Evolutionary conservation across 1,139 yeast species (phyloP), one percentile per base, ranked within the genome.

Genomic region (Spencermartinsiella ligniputridi): DNA sequence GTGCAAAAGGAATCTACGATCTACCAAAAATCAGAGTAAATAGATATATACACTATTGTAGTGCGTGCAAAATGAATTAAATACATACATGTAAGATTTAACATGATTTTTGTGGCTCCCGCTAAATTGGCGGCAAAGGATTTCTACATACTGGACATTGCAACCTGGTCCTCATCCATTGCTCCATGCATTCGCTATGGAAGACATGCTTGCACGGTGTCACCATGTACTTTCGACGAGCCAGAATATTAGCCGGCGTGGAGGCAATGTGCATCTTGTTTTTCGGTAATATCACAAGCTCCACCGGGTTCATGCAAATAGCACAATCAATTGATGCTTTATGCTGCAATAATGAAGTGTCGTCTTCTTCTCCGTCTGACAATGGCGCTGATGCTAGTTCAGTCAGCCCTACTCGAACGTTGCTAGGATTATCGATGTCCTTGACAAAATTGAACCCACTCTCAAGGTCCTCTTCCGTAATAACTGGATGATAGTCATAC

Each of bases 131-230:
- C 1, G 97, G 97, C 39, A 90, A 69, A 20, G 88, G 79, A 50
- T 80, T 80, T 56, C 97, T 75, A 64, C 97, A 90, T 2, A 89
- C 94, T 0, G 97, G 97, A 66, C 97, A 90, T 58, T 89, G 96
- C 42, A 90, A 66, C 57, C 90, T 85, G 57, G 88, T 84, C 63
- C 83, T 78, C 96, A 90, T 88, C 97, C 97, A 90, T 53, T 77
- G 80, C 59, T 87, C 95, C 54, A 90, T 69, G 67, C 97, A 90
- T 30, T 78, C 82, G 1, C 87, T 75, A 59, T 90, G 97, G 74
- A 89, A 90, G 8, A 88, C 80, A 63, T 90, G 97, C 43, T 80
- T 75, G 62, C 97, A 90, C 1, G 97, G 97, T 0, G 97, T 88
- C 1, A 89, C 80, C 97, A 90, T 88, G 57, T 85, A 88, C 30